These are phyloP conservation scores for Gossypium schwendimanii DNA, from an alignment of 441 rosid genomes.

Conservation along the genomic window DNA sequence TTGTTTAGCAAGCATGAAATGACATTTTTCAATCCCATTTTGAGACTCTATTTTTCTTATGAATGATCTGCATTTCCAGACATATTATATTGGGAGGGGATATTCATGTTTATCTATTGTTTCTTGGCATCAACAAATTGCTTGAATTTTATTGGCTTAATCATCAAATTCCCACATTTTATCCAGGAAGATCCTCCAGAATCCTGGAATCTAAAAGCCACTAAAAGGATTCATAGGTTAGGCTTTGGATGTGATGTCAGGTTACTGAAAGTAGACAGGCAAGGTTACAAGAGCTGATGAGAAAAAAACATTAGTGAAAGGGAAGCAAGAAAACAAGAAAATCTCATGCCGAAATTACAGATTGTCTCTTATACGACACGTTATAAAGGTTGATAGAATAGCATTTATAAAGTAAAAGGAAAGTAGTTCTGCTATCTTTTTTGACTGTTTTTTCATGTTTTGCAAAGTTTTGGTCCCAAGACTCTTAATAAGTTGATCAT, in stretches of 20 bases:
- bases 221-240: not conserved
- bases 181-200: not conserved
- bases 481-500: not conserved
- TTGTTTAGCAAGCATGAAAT: not conserved
- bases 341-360: not conserved
- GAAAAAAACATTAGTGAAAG: not conserved
- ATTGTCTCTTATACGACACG: not conserved
- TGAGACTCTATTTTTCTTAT: not conserved
- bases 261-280: not conserved
- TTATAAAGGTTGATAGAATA: not conserved
- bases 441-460: not conserved
- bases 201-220: not conserved
- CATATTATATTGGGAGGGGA: not conserved
- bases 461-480: not conserved
- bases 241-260: not conserved
- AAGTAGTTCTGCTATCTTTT: not conserved
- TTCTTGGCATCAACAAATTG: not conserved
- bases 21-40: slow-evolving; percentile 4
- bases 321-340: not conserved
- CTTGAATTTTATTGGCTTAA: not conserved
- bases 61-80: not conserved
- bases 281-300: not conserved
- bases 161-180: not conserved
- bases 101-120: not conserved
- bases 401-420: not conserved